Base-by-base conservation (phyloP, 805 yeast species). In the Candida multigemmis region DNA sequence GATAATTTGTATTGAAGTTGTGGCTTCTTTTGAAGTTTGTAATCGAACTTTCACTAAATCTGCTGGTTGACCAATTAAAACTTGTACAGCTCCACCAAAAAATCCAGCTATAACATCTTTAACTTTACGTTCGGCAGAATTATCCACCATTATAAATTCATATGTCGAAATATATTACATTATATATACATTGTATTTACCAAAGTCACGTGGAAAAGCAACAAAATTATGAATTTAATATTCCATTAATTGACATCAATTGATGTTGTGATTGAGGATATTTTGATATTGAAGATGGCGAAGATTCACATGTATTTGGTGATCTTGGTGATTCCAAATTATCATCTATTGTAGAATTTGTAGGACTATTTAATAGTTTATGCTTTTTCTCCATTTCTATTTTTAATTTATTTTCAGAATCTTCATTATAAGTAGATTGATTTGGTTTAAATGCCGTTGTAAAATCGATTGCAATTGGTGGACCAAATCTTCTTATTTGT, bases 41-140 rank as follows among this genome's bases (percentile, higher is more conserved):
- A 62, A 45, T 25, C 68, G 38, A 19, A 62, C 47, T 34, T 62
- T 62, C 21, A 62, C 64, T 31, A 62, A 45, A 36, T 62, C 68
- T 3, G 65, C 64, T 3, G 68, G 68, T 35, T 62, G 68, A 10
- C 68, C 68, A 19, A 62, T 62, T 22, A 62, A 48, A 10, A 62
- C 68, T 36, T 62, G 68, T 3, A 66, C 55, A 17, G 67, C 67
- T 6, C 68, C 68, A 3, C 68, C 68, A 5, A 61, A 44, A 33
- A 62, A 62, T 2, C 68, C 68, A 9, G 68, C 67, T 3, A 60
- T 46, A 5, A 60, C 44, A 33, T 62, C 68, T 33, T 62, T 62
- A 16, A 40, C 48, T 30, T 61, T 62, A 28, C 68, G 35, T 3
- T 46, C 30, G 16, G 54, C 27, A 2, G 66, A 59, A 10, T 44